A percentile compares a stretch with the other conserved stretches of the same genome.
Conservation (phyloP, 2,329 filamentous ascomycete species). For the Lecanicillium sp. region DNA sequence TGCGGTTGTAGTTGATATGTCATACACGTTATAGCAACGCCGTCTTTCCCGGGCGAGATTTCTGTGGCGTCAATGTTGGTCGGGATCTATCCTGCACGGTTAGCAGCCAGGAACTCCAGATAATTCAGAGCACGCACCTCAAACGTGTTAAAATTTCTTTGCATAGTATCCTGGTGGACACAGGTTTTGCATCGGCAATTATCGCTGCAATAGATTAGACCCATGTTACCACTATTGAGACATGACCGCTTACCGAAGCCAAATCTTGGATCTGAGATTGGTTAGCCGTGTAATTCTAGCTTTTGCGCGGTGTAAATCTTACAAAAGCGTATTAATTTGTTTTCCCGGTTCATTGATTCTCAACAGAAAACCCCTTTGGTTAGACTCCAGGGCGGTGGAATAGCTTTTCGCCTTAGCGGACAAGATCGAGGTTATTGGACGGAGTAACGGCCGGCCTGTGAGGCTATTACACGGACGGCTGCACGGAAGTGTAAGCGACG, state of each 20-base stretch:
- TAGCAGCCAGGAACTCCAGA: background rate
- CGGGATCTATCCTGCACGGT: constrained; percentile 22
- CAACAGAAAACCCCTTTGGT: constrained; percentile 1
- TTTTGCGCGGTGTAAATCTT: background rate
- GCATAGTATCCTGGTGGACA: constrained; percentile 32
- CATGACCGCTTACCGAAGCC: constrained; percentile 3
- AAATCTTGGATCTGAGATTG: constrained; percentile 5
- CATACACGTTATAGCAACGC: constrained; percentile 27
- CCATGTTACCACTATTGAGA: too few species aligned
- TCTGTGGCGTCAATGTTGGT: constrained; percentile 19
- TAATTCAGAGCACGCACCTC: constrained; percentile 16
- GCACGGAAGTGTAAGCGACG: too few species aligned
- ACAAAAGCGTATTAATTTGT: constrained; percentile 8
- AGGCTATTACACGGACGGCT: background rate
- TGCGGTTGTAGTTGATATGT: background rate
- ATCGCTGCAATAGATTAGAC: constrained; percentile 22
- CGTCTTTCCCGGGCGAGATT: constrained; percentile 17
- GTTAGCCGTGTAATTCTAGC: background rate
- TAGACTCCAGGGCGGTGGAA: constrained; percentile 5
- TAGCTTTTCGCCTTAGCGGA: background rate
- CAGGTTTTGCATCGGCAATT: constrained; percentile 34
- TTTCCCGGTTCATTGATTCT: constrained; percentile 1
- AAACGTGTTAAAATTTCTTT: constrained; percentile 34
- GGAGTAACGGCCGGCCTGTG: too few species aligned
- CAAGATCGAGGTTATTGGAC: background rate